Evolutionary conservation across 805 yeast genomes (phyloP).

Genomic region (Pichia kluyveri): DNA sequence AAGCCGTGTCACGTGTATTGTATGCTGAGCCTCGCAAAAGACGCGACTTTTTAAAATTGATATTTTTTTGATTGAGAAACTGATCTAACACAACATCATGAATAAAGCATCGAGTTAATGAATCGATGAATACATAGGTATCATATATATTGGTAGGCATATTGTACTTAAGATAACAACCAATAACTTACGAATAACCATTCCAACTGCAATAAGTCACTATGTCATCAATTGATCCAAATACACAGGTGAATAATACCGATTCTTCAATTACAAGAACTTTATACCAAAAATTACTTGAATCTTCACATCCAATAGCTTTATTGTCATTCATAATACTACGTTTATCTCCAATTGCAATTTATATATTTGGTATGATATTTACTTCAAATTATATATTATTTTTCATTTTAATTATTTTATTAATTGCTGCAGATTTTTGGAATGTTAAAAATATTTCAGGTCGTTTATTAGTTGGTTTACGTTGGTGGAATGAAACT

Average conservation of each 20-base stretch:
- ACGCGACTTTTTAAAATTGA: too few species aligned
- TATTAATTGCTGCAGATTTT: conserved; percentile 80
- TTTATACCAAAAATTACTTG: conserved; percentile 39
- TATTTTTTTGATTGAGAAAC: too few species aligned
- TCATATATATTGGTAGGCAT: too few species aligned
- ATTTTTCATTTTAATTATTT: conserved; percentile 68
- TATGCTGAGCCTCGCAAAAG: too few species aligned
- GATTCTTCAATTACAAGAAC: conserved; percentile 19
- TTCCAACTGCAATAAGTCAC: not conserved
- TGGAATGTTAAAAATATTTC: conserved; percentile 90
- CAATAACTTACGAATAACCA: too few species aligned
- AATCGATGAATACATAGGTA: too few species aligned
- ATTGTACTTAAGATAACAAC: too few species aligned
- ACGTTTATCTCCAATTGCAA: conserved; percentile 52
- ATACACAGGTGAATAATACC: not conserved
- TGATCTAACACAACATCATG: too few species aligned
- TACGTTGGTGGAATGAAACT: conserved; percentile 96
- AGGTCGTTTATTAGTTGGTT: conserved; percentile 83
- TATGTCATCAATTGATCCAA: not conserved
- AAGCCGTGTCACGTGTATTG: too few species aligned
- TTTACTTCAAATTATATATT: conserved; percentile 61
- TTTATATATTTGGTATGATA: conserved; percentile 63
- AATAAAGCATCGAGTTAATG: too few species aligned
- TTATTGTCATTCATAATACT: conserved; percentile 53
- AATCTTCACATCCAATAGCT: conserved; percentile 82